A percentile compares a stretch with the other conserved stretches of the same genome.
Evolutionary conservation across 2,329 filamentous ascomycete genomes (phyloP).

Genomic region (Thelonectria olida): DNA sequence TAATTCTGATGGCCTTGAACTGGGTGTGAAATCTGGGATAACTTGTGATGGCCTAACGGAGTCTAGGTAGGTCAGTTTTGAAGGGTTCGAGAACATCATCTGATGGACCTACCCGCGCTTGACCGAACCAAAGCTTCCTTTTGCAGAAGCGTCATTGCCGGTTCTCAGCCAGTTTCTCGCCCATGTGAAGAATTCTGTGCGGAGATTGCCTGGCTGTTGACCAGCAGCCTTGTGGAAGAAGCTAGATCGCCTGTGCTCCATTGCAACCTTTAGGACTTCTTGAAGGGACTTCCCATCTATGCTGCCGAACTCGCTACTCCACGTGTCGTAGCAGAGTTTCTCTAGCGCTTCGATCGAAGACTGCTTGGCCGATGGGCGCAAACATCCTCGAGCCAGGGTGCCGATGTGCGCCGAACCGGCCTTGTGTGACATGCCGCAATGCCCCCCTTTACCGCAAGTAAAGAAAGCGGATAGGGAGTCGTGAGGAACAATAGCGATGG

Average conservation of each 20-base stretch:
- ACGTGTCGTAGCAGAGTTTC: conserved; percentile 6
- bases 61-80: no score
- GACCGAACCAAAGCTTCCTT: conserved; percentile 9
- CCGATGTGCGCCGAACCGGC: conserved; percentile 11
- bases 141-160: neutral
- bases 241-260: neutral
- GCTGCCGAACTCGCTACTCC: neutral
- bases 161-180: conserved; percentile 13
- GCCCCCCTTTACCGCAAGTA: neutral
- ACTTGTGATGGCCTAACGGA: no score
- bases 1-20: neutral
- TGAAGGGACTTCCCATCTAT: neutral
- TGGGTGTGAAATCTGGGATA: neutral
- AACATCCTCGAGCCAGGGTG: conserved; percentile 19
- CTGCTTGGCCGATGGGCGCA: neutral
- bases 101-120: conserved; percentile 1
- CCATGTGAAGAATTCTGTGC: conserved; percentile 22
- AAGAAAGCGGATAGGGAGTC: conserved; percentile 28
- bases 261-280: conserved; percentile 20
- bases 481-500: conserved; percentile 30
- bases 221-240: conserved; percentile 18
- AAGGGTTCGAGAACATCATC: no score
- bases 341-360: conserved; percentile 3
- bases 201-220: conserved; percentile 1
- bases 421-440: neutral